Evolutionary conservation across 129 eudicot genomes (phyloP), one percentile per base, ranked within the genome.

Genomic region (Artemisia argyi): DNA sequence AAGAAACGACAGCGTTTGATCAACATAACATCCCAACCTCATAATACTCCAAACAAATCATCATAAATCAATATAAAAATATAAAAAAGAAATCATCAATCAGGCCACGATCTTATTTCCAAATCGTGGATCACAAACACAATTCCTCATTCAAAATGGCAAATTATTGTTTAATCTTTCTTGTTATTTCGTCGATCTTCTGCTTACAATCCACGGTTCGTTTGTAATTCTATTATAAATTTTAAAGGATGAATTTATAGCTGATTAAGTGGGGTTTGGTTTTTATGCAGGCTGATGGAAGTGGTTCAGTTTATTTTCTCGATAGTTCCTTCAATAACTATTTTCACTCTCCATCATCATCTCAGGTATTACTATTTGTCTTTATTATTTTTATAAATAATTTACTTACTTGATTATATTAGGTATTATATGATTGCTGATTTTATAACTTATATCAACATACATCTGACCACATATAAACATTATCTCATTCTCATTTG

Each of bases 261-360:
- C 3, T 26, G 3, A 1, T 28, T 28, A 28, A 80, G 76, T 75
- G 75, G 13, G 72, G 13, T 71, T 56, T 72, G 42, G 13, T 11
- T 60, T 60, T 60, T 50, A n/a, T 50, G n/a, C 39, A 88, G 97
- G 92, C 81, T 19, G 86, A 73, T 73, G 90, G 81, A 18, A 69
- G 73, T 14, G 83, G 83, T 42, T 78, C 82, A 44, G 96, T 87
- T 14, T 74, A 85, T 73, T 89, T 92, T 83, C 87, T 89, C 60
- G 98, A 92, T 73, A 82, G 90, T 74, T 81, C 95, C 18, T 55
- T 83, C 15, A 86, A 78, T 53, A 68, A 60, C 6, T 92, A 84
- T 76, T 73, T 92, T 64, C 95, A 91, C 65, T 64, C 79, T 54
- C 73, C 65, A 18, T 42, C 65, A n/a, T 42, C 82, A 46, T 76